Percentiles rank a stretch among this genome's conserved stretches.
phyloP scores from a whole-genome alignment of 306 rosid genomes.

The Medicago lupulina region DNA sequence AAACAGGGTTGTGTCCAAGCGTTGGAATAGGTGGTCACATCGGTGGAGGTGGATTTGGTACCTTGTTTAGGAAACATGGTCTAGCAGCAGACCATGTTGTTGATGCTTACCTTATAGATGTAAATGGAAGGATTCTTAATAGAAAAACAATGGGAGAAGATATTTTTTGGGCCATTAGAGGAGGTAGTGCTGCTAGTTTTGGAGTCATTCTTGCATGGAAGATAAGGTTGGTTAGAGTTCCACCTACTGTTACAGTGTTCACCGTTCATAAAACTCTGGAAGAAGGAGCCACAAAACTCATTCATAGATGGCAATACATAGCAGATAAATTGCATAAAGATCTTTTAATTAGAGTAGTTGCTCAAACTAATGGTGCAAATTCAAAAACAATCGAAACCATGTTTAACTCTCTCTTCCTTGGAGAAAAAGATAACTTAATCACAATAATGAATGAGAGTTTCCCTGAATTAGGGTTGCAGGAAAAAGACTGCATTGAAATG shows the following conservation, averaged over 20 bases:
- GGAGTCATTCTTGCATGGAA: slow-evolving; percentile 65
- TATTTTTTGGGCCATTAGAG: slow-evolving; percentile 75
- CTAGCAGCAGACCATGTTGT: slow-evolving; percentile 58
- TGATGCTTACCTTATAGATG: slow-evolving; percentile 62
- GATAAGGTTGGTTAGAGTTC: slow-evolving; percentile 54
- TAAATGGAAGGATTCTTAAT: slow-evolving; percentile 48
- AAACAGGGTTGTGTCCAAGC: slow-evolving; percentile 54
- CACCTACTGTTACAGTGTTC: slow-evolving; percentile 51
- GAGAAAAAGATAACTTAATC: slow-evolving; percentile 45
- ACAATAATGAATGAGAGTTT: slow-evolving; percentile 55
- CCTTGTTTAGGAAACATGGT: slow-evolving; percentile 59
- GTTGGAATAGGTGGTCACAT: slow-evolving; percentile 67
- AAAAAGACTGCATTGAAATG: slow-evolving; percentile 64
- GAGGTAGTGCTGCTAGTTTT: slow-evolving; percentile 66
- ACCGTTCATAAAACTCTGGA: slow-evolving; percentile 43
- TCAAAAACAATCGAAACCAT: slow-evolving; percentile 16
- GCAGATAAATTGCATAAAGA: slow-evolving; percentile 52
- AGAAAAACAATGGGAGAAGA: slow-evolving; percentile 65
- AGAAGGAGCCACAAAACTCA: slow-evolving; percentile 46
- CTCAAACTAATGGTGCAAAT: slow-evolving; percentile 45
- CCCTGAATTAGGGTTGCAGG: slow-evolving; percentile 58
- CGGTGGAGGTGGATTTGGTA: slow-evolving; percentile 60
- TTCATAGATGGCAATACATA: slow-evolving; percentile 49
- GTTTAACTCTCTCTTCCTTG: slow-evolving; percentile 50
- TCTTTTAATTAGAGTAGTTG: slow-evolving; percentile 61